Percentiles rank a stretch among this genome's conserved stretches.
Conservation (phyloP, 2,329 filamentous ascomycete genomes). For the Fusarium chlamydosporum region DNA sequence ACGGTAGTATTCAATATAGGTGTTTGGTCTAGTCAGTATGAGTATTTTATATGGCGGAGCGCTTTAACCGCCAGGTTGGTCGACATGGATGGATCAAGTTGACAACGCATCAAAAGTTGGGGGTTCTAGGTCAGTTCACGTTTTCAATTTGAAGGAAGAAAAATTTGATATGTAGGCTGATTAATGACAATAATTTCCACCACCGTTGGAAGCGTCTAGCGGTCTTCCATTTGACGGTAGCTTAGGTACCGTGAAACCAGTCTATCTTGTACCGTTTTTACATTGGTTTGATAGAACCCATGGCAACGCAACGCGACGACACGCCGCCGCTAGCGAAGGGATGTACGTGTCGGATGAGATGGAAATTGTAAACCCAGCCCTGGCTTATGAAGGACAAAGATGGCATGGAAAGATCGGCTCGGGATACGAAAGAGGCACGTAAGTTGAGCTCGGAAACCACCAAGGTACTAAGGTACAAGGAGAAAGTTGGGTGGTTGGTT, state of each 20-base stretch:
- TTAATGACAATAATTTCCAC: slow-evolving; percentile 2
- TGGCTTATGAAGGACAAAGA: slow-evolving; percentile 25
- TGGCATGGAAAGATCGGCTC: slow-evolving; percentile 28
- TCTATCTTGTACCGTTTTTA: slow-evolving; percentile 20
- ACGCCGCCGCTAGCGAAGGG: slow-evolving; percentile 26
- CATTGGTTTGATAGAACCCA: slow-evolving; percentile 16
- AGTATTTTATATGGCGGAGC: slow-evolving; percentile 29
- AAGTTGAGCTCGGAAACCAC: slow-evolving; percentile 24
- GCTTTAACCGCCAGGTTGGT: slow-evolving; percentile 27
- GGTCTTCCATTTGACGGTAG: slow-evolving; percentile 16
- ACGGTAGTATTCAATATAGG: slow-evolving; percentile 2
- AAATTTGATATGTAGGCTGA: not conserved
- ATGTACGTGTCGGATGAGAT: slow-evolving; percentile 18
- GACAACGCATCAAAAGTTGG: slow-evolving; percentile 25
- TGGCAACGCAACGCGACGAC: slow-evolving; percentile 27
- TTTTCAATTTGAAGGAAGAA: not conserved
- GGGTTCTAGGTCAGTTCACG: not conserved
- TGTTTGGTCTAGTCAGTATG: not conserved
- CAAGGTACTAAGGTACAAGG: slow-evolving; percentile 8
- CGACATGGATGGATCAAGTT: slow-evolving; percentile 10
- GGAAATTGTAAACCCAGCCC: slow-evolving; percentile 22
- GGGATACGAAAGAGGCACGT: slow-evolving; percentile 23
- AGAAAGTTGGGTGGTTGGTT: slow-evolving; percentile 35
- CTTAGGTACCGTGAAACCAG: slow-evolving; percentile 28
- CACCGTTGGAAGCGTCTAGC: slow-evolving; percentile 15